These are phyloP conservation scores for Glycyrrhiza uralensis DNA, from an alignment of 306 rosid genomes.

Conservation along the genomic window DNA sequence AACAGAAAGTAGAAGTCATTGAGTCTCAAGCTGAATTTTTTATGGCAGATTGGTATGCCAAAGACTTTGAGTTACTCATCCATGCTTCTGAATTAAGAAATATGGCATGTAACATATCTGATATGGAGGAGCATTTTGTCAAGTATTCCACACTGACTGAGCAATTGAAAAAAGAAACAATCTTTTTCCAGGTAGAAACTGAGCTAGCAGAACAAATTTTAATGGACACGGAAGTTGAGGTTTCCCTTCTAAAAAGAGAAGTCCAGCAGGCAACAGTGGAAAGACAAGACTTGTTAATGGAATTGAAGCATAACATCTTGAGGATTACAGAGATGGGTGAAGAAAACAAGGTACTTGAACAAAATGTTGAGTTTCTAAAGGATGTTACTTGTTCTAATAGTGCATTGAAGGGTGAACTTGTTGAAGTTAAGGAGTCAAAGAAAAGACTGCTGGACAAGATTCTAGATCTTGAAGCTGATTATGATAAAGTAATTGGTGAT, in stretches of 20 bases:
- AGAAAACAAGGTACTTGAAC: conserved; percentile 46
- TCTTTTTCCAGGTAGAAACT: conserved; percentile 51
- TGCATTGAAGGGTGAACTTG: conserved; percentile 48
- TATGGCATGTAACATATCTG: conserved; percentile 39
- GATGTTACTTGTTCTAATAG: conserved; percentile 40
- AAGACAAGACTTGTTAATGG: conserved; percentile 36
- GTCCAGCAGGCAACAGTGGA: conserved; percentile 39
- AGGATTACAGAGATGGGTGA: conserved; percentile 41
- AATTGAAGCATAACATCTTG: conserved; percentile 40
- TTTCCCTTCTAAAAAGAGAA: conserved; percentile 37
- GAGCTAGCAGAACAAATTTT: conserved; percentile 43
- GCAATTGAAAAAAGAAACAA: conserved; percentile 47
- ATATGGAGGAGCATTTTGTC: conserved; percentile 42
- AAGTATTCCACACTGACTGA: conserved; percentile 41
- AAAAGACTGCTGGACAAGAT: conserved; percentile 40
- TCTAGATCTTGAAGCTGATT: conserved; percentile 51
- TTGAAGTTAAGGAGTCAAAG: conserved; percentile 39
- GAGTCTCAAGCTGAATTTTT: conserved; percentile 58
- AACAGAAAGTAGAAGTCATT: conserved; percentile 44
- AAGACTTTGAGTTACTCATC: conserved; percentile 68
- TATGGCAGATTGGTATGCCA: conserved; percentile 51
- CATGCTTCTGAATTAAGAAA: conserved; percentile 50
- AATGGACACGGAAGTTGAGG: conserved; percentile 51
- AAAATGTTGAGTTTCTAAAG: conserved; percentile 43
- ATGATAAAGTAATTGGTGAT: conserved; percentile 35